Base-by-base conservation (phyloP, 148 eudicot genomes). In the Nyssa sinensis region DNA sequence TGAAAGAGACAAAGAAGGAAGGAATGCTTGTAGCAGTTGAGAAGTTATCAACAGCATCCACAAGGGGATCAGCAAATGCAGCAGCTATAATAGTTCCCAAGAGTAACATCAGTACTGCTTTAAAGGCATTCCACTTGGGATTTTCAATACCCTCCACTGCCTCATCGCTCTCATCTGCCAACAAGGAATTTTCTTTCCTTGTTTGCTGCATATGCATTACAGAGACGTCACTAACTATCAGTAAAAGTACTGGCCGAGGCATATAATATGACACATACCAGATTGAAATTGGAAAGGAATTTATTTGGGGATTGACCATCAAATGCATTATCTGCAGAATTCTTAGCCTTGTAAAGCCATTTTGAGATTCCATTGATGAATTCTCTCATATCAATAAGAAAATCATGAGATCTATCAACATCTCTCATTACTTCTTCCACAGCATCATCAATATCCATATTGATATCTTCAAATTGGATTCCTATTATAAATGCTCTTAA, bases 401-500 rank as follows among this genome's bases (percentile, higher is more conserved):
- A 71, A 74, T 94, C 91, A 1, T 2, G 74, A 21, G 84, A 74
- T 28, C 88, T 82, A 72, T 94, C 98, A 30, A 94, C 84, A 62
- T 89, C 96, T 70, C 65, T 86, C 87, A 94, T 81, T 51, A 94
- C 79, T 75, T 82, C 89, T 7, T 69, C 44, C 23, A 84, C 88
- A 16, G 93, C 79, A 34, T 90, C 92, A 31, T 87, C 84, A 30
- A 81, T 78, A 62, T 78, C 84, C 49, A 87, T 9, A 74, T 63
- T 79, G 62, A 89, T 65, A 64, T 83, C 97, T n/a, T 92, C 85
- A 66, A 94, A 55, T 28, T 64, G 82, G 34, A 90, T 88, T 49
- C 98, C 98, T 28, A 90, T 39, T 57, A 94, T 78, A 62, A 92
- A 82, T n/a, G 91, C 93, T 80, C 76, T 75, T 67, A 94, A 67